Evolutionary conservation across 352 stramenopile species (phyloP), one percentile per base, ranked within the genome.

Genomic region (Pythium angustatum): DNA sequence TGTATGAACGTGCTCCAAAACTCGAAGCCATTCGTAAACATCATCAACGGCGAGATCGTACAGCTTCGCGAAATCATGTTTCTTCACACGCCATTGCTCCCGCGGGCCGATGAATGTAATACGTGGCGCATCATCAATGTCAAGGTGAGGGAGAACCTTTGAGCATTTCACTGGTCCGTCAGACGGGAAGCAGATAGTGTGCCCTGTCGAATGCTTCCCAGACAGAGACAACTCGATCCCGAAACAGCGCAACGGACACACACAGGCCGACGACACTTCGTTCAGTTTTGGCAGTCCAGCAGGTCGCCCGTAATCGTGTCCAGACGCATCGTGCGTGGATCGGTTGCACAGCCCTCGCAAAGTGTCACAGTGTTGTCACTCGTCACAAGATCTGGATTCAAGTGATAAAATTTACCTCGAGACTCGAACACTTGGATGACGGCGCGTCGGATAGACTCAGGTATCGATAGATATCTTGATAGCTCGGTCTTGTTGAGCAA

Each of bases 101-200:
- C 2, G 2, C 9, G 36, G 22, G 2, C 52, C 52, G n/a, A 48
- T 36, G 8, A 59, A 50, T 15, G 38, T 59, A 12, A 48, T 26
- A 19, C 52, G 34, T 3, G 55, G 8, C 28, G 44, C 30, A 22
- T 14, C 43, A 5, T 9, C 30, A 1, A 17, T 11, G 12, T 52
- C 40, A 53, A 44, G 8, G n/a, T 3, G 33, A 17, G 55, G 55
- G 1, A 62, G 22, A 10, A 54, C 41, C 2, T 28, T 28, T 11
- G 28, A 3, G 24, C 40, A 54, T 19, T 52, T 2, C 31, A 44
- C 26, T 17, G 55, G 55, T 11, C 55, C 55, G n/a, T 54, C 30
- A 2, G 55, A 62, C 15, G 55, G 43, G n/a, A 62, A 62, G 21
- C 55, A 62, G 45, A 62, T 62, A 12, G 55, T 10, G 21, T 62